Conservation (phyloP, 73 alveolate genomes). For the Paraurostyla sp. region DNA sequence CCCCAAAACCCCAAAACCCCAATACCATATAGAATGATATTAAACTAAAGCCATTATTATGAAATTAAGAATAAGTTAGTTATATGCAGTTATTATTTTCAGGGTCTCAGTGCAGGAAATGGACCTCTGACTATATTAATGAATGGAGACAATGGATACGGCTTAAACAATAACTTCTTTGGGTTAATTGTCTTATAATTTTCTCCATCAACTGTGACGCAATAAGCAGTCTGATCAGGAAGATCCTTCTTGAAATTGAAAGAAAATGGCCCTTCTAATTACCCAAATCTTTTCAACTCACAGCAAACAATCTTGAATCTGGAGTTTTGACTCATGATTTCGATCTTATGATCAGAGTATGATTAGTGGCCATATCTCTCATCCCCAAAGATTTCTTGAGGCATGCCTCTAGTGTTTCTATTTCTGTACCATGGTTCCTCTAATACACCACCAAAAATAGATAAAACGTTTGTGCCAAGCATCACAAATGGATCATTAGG, state of each 20-base stretch:
- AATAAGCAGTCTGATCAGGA: background rate
- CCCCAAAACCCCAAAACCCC: too few species aligned
- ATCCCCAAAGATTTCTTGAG: background rate
- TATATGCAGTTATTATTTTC: too few species aligned
- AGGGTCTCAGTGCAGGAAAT: too few species aligned
- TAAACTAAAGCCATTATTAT: too few species aligned
- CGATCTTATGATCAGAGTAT: background rate
- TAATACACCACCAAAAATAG: background rate
- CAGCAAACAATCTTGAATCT: background rate
- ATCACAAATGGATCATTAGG: background rate
- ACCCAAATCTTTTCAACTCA: background rate
- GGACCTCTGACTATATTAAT: too few species aligned
- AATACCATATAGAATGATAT: too few species aligned
- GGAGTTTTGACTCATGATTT: background rate
- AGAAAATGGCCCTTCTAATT: background rate
- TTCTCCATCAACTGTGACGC: background rate
- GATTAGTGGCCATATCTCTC: background rate
- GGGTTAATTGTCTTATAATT: background rate
- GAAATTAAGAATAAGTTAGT: too few species aligned
- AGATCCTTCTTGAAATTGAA: background rate
- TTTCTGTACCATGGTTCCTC: background rate
- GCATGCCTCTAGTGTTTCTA: background rate
- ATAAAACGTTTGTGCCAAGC: background rate
- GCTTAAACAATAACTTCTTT: background rate
- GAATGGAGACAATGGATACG: too few species aligned